These are phyloP conservation scores for Ustilago hordei DNA, from an alignment of 1,284 basidiomycete genomes.

Conservation along the genomic window DNA sequence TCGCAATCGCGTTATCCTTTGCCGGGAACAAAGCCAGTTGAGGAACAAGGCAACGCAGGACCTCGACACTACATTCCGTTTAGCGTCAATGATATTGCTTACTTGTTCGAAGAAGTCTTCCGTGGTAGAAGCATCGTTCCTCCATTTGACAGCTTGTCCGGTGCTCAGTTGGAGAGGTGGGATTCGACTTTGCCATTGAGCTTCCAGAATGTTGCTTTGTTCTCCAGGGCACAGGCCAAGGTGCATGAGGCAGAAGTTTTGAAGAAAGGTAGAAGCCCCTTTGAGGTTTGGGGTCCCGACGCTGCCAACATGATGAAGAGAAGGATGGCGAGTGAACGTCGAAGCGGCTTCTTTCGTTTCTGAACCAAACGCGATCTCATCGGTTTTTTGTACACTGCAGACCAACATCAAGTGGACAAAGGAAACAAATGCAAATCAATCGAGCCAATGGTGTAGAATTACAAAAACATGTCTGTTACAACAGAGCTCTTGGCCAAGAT, in stretches of 20 bases:
- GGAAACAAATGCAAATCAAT: not conserved
- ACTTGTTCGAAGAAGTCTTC: conserved; percentile 67
- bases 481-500: not conserved
- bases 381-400: not conserved
- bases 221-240: conserved; percentile 59
- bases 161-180: conserved; percentile 61
- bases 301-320: conserved; percentile 55
- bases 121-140: conserved; percentile 61
- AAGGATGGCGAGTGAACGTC: conserved; percentile 58
- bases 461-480: conserved; percentile 6
- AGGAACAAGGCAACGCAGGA: conserved; percentile 11
- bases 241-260: conserved; percentile 62
- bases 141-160: conserved; percentile 56
- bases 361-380: not conserved
- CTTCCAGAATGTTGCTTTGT: conserved; percentile 64
- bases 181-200: conserved; percentile 62
- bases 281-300: conserved; percentile 63
- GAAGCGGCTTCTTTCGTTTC: conserved; percentile 53
- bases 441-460: conserved; percentile 14
- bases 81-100: conserved; percentile 63
- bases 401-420: not conserved
- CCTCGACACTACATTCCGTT: conserved; percentile 57
- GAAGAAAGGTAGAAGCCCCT: conserved; percentile 51
- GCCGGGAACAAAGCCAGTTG: conserved; percentile 11
- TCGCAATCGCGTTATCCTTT: conserved; percentile 40